These are phyloP conservation scores for Fereydounia khargensis DNA, from an alignment of 1,284 basidiomycete species.

Conservation along the genomic window DNA sequence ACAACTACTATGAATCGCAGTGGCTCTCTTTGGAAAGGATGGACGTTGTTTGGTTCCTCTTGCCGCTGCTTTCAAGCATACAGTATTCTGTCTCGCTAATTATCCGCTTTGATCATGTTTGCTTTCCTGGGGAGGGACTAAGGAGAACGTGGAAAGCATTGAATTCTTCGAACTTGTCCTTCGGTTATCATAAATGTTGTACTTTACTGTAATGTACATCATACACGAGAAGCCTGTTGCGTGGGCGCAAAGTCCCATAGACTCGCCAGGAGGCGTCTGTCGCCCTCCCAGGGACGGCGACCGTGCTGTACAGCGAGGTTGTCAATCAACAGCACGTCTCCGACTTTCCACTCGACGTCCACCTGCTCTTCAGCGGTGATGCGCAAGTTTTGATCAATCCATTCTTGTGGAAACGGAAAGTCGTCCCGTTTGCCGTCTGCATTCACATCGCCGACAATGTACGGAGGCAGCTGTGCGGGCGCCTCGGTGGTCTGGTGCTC, in stretches of 20 bases:
- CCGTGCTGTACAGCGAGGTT: slow-evolving; percentile 39
- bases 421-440: background rate
- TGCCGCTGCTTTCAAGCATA: too few species aligned
- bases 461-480: background rate
- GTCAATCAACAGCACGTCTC: slow-evolving; percentile 32
- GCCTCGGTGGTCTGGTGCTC: slow-evolving; percentile 16
- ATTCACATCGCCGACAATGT: background rate
- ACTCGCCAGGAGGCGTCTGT: slow-evolving; percentile 27
- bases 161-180: too few species aligned
- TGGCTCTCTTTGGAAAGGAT: too few species aligned
- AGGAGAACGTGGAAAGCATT: too few species aligned
- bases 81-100: too few species aligned
- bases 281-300: slow-evolving; percentile 26
- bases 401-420: slow-evolving; percentile 16
- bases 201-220: too few species aligned
- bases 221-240: too few species aligned
- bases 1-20: too few species aligned
- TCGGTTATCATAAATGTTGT: too few species aligned
- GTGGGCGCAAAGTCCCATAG: slow-evolving; percentile 33
- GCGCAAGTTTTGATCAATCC: slow-evolving; percentile 15
- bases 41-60: too few species aligned
- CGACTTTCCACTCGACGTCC: slow-evolving; percentile 30
- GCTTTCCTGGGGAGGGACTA: too few species aligned
- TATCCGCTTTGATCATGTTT: too few species aligned
- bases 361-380: slow-evolving; percentile 21